phyloP scores from a whole-genome alignment of 2,329 filamentous ascomycete genomes.

The Metarhizium rileyi region DNA sequence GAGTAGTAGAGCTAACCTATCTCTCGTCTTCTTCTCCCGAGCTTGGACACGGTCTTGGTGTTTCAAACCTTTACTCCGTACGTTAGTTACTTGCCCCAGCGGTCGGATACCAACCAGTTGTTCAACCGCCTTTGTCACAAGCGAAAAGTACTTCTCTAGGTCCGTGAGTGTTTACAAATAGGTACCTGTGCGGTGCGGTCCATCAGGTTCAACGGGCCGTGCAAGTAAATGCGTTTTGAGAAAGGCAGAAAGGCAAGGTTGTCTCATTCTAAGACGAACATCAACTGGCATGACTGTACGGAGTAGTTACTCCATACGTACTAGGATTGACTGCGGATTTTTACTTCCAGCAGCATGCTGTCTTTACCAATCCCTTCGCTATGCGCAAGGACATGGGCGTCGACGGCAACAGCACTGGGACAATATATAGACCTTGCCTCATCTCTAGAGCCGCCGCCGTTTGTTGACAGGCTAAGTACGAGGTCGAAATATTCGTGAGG shows the following conservation, averaged over 20 bases:
- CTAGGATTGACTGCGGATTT: not conserved
- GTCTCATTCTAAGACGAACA: not conserved
- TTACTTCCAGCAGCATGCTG: too few relatives aligned
- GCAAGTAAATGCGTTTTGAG: not conserved
- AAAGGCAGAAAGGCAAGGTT: not conserved
- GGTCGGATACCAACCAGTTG: too few relatives aligned
- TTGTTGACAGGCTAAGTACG: not conserved
- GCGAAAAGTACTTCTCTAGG: not conserved
- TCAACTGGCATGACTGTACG: not conserved
- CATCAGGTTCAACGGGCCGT: not conserved
- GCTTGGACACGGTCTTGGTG: not conserved
- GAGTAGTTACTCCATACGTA: too few relatives aligned
- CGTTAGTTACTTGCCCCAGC: too few relatives aligned
- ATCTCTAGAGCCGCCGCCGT: not conserved
- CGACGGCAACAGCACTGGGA: slow-evolving; percentile 1
- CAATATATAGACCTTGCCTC: not conserved
- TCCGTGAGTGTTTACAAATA: not conserved
- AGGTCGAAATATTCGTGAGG: too few relatives aligned
- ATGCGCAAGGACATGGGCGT: too few relatives aligned
- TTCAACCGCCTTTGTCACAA: too few relatives aligned
- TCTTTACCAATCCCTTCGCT: too few relatives aligned
- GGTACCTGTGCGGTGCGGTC: not conserved
- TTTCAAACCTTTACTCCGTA: not conserved
- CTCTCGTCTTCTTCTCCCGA: not conserved
- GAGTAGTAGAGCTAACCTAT: not conserved